These are phyloP conservation scores for Aspergillus haitiensis DNA, from an alignment of 495 filamentous ascomycete species.

Conservation along the genomic window DNA sequence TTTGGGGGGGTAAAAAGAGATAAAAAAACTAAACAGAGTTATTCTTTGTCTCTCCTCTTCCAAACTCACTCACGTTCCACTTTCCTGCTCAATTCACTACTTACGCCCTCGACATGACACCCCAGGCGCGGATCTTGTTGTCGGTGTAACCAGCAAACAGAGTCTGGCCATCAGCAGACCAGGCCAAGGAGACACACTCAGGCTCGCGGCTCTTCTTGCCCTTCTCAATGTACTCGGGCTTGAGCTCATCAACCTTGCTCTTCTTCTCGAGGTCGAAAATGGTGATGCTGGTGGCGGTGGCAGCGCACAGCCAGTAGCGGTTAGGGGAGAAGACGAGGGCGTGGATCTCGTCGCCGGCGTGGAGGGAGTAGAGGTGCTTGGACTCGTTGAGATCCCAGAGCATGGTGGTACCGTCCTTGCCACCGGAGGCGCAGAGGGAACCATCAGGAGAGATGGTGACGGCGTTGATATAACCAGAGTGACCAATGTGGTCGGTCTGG, in stretches of 20 bases:
- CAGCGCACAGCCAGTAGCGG: constrained; percentile 99
- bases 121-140: constrained; percentile 99
- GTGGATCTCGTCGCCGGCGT: constrained; percentile 99
- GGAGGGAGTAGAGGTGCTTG: constrained; percentile 99
- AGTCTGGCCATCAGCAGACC: constrained; percentile 97
- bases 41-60: constrained; percentile 18
- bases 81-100: constrained; percentile 29
- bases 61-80: constrained; percentile 21
- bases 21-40: constrained; percentile 25
- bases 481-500: constrained; percentile 99
- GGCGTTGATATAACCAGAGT: constrained; percentile 99
- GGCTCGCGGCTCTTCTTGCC: constrained; percentile 99
- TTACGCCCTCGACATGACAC: constrained; percentile 77
- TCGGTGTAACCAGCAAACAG: constrained; percentile 99
- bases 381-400: constrained; percentile 99
- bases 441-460: constrained; percentile 99
- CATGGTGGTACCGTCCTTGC: constrained; percentile 99
- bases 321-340: constrained; percentile 99
- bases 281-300: constrained; percentile 95
- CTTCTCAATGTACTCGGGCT: constrained; percentile 93
- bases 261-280: constrained; percentile 99
- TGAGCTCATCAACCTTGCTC: constrained; percentile 99
- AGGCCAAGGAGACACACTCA: constrained; percentile 95
- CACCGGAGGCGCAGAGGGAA: constrained; percentile 97
- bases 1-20: constrained; percentile 19